phyloP scores from a whole-genome alignment of 116 monocot species.

The Trichopus zeylanicus region DNA sequence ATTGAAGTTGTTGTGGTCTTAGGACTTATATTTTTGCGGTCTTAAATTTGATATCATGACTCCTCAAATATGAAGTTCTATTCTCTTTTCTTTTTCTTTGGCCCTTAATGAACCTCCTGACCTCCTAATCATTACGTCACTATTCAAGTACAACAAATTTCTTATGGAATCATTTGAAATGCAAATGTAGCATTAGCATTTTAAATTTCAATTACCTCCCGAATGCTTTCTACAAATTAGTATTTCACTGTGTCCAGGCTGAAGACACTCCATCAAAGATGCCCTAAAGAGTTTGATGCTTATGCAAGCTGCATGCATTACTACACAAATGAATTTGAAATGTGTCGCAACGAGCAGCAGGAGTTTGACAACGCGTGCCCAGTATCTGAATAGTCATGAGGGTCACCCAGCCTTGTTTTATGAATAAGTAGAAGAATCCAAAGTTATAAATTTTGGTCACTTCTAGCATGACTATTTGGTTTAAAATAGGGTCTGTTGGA shows the following conservation, averaged over 20 bases:
- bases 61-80: too few relatives aligned
- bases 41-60: too few relatives aligned
- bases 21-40: too few relatives aligned
- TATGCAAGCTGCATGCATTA: conserved; percentile 94
- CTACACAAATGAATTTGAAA: conserved; percentile 83
- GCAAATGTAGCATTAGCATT: too few relatives aligned
- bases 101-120: too few relatives aligned
- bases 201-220: not conserved
- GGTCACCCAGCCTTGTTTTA: not conserved
- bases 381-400: conserved; percentile 27
- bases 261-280: conserved; percentile 70
- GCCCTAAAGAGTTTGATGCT: conserved; percentile 85
- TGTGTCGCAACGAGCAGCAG: conserved; percentile 84
- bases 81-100: too few relatives aligned
- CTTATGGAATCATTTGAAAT: too few relatives aligned
- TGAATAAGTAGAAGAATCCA: conserved; percentile 6
- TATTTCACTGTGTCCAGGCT: conserved; percentile 29
- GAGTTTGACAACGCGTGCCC: conserved; percentile 77
- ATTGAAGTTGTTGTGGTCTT: too few relatives aligned
- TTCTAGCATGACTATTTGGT: not conserved
- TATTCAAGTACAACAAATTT: too few relatives aligned
- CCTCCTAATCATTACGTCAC: too few relatives aligned
- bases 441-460: not conserved
- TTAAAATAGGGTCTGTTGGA: too few relatives aligned
- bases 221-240: not conserved